Base-by-base conservation (phyloP, 202 grass and related monocot species). In the Digitaria exilis region DNA sequence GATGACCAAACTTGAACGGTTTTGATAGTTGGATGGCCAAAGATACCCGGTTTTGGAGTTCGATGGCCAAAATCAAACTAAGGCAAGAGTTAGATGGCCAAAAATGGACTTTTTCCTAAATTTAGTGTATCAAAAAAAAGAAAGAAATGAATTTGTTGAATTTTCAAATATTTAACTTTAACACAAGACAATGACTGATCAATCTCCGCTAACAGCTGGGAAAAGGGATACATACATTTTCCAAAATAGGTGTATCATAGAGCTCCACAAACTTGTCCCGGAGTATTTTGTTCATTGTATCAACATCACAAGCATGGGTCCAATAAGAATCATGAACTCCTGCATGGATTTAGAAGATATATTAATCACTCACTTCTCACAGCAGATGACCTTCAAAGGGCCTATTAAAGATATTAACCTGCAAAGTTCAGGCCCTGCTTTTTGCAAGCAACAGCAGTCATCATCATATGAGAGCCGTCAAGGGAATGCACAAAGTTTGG, bases 301-400 rank as follows among this genome's bases (percentile, higher is more conserved):
- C 96, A 67, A 98, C 91, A 84, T 98, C 96, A 84, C 91, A 90
- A 71, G 96, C 96, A 18, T 98, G 96, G 32, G 96, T 98, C 96
- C 96, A 98, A 74, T 94, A 98, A 71, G 96, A 98, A 93, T 98
- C 96, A 89, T 98, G 96, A 71, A 98, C 96, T 84, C 93, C 96
- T 98, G 89, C 84, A 92, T 49, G 19, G 9, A 39, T 77, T 78
- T 72, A 71, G 49, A 55, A 55, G 71, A 76, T 26, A 52, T 56
- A 80, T 28, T 42, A 54, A 22, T 65, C 50, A 32, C 32, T 34
- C 39, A 91, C 3, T 48, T 73, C 9, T 45, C 48, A 34, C 49
- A 54, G 43, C 28, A 46, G 46, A 29, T 9, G 46, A 15, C 12
- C 19, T 42, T 48, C 37, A 85, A 85, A 68, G n/a, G 59, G 46